Evolutionary conservation across 2,329 filamentous ascomycete genomes (phyloP).

Genomic region (Fusarium sp.): DNA sequence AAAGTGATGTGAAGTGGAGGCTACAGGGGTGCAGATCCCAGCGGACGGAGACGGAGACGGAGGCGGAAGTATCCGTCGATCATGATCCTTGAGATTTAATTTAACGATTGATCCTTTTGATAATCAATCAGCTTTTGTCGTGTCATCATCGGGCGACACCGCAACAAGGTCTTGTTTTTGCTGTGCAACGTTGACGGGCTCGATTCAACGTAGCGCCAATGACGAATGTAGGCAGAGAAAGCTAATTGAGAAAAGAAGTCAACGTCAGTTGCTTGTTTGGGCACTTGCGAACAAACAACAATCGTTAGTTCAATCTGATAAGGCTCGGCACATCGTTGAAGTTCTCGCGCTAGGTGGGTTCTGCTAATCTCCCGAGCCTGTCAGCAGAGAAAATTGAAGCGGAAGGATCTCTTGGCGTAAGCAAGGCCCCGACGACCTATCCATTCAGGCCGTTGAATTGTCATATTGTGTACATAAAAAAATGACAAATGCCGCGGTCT

Average conservation of each 20-base stretch:
- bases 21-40: neutral
- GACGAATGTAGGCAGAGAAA: accelerated
- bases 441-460: neutral
- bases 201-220: neutral
- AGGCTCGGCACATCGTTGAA: neutral
- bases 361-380: neutral
- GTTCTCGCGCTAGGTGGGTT: neutral
- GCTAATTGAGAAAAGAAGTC: neutral
- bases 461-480: neutral
- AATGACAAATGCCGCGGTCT: neutral
- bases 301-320: neutral
- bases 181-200: neutral
- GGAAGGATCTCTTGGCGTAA: neutral
- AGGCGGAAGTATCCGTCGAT: constrained; percentile 1
- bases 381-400: neutral
- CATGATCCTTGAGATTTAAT: neutral
- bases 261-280: neutral
- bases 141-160: neutral
- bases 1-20: neutral
- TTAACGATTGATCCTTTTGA: neutral
- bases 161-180: neutral
- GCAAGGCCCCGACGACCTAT: neutral
- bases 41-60: neutral
- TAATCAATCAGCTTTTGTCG: neutral
- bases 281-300: neutral